Conservation (phyloP, 805 yeast species). For the Ogataea pilisensis region DNA sequence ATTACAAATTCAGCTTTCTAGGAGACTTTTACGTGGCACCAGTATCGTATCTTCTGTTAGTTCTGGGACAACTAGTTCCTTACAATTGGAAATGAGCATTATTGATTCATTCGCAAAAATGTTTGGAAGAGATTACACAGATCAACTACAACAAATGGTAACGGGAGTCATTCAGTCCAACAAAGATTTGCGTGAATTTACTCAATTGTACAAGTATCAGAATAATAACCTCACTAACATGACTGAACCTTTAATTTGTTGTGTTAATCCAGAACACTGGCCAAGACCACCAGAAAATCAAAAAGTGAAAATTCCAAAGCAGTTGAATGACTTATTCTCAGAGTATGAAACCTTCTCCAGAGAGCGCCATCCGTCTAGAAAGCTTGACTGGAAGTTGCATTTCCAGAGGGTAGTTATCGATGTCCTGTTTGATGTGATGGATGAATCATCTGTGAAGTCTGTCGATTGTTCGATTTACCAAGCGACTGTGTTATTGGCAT, state of each 20-base stretch:
- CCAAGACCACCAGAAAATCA: slow-evolving; percentile 22
- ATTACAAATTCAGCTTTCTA: slow-evolving; percentile 19
- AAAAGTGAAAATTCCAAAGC: slow-evolving; percentile 11
- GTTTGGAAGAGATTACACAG: slow-evolving; percentile 18
- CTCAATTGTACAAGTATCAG: neutral
- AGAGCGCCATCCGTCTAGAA: slow-evolving; percentile 7
- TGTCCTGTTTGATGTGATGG: slow-evolving; percentile 30
- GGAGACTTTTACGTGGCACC: slow-evolving; percentile 15
- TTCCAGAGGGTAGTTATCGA: slow-evolving; percentile 38
- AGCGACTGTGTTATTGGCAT: slow-evolving; percentile 37
- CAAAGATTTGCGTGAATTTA: slow-evolving; percentile 5
- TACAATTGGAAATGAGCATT: slow-evolving; percentile 10
- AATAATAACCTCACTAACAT: neutral
- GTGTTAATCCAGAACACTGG: slow-evolving; percentile 18
- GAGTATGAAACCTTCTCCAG: slow-evolving; percentile 12
- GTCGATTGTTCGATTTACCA: slow-evolving; percentile 39
- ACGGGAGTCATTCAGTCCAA: slow-evolving; percentile 12
- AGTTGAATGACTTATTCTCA: slow-evolving; percentile 4
- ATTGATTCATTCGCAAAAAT: slow-evolving; percentile 3
- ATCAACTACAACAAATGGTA: slow-evolving; percentile 17
- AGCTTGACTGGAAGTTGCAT: slow-evolving; percentile 40
- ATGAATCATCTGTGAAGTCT: slow-evolving; percentile 9
- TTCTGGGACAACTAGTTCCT: slow-evolving; percentile 1
- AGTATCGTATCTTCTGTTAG: slow-evolving; percentile 5
- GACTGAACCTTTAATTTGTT: slow-evolving; percentile 8